These are phyloP conservation scores for Ophiostoma montium DNA, from an alignment of 2,329 filamentous ascomycete genomes.

Conservation along the genomic window DNA sequence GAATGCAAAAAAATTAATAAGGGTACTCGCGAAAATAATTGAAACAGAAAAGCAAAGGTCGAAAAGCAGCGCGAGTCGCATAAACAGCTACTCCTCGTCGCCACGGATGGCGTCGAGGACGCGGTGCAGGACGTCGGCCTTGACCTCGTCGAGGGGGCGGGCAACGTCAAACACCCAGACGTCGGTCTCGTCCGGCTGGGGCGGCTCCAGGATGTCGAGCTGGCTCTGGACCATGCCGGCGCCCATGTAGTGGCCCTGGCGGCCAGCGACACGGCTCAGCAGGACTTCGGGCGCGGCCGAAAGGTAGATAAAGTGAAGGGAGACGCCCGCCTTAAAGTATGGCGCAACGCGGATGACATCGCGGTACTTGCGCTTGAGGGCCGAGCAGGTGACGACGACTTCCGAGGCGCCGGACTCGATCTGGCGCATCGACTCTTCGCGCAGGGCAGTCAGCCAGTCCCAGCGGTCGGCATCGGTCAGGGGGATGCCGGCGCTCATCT, in stretches of 20 bases:
- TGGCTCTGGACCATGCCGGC: conserved; percentile 91
- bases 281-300: conserved; percentile 63
- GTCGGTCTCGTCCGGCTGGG: conserved; percentile 54
- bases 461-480: conserved; percentile 88
- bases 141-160: conserved; percentile 42
- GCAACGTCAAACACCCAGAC: conserved; percentile 59
- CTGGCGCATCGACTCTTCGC: conserved; percentile 48
- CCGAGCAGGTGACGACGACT: conserved; percentile 93
- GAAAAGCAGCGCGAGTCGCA: too few species aligned
- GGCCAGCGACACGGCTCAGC: conserved; percentile 56
- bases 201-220: conserved; percentile 75
- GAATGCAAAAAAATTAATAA: neutral
- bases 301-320: conserved; percentile 87
- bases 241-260: conserved; percentile 89
- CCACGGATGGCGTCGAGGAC: conserved; percentile 27
- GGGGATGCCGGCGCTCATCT: conserved; percentile 75
- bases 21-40: neutral
- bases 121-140: conserved; percentile 41
- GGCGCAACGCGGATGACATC: conserved; percentile 75
- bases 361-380: conserved; percentile 91
- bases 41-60: too few species aligned
- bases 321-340: conserved; percentile 58
- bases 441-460: conserved; percentile 83
- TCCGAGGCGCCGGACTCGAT: conserved; percentile 46
- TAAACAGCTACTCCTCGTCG: neutral